A percentile compares a stretch with the other conserved stretches of the same genome.
phyloP scores from a whole-genome alignment of 2,329 filamentous ascomycete genomes.

The Cladosporium sphaerospermum region DNA sequence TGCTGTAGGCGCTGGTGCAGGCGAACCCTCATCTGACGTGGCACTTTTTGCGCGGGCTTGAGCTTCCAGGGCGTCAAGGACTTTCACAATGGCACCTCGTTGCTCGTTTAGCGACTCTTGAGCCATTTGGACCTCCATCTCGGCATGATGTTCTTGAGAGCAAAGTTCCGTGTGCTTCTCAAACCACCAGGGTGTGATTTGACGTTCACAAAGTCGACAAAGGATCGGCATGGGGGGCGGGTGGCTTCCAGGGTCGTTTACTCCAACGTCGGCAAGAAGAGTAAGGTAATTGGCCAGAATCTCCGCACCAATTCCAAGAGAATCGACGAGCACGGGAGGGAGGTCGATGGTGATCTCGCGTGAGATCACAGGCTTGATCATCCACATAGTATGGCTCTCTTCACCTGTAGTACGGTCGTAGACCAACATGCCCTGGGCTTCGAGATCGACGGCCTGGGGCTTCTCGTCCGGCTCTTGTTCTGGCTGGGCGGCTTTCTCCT shows the following conservation, averaged over 20 bases:
- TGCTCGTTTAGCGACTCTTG: constrained; percentile 91
- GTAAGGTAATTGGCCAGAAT: constrained; percentile 92
- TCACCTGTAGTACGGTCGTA: constrained; percentile 82
- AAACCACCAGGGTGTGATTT: constrained; percentile 99
- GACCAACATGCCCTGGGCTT: constrained; percentile 97
- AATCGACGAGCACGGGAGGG: constrained; percentile 81
- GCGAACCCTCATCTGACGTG: constrained; percentile 43
- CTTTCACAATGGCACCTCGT: constrained; percentile 87
- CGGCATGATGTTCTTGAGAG: constrained; percentile 88
- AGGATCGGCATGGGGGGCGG: constrained; percentile 78
- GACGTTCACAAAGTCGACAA: constrained; percentile 93
- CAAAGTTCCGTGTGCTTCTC: constrained; percentile 98
- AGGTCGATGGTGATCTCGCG: constrained; percentile 95
- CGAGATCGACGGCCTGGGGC: constrained; percentile 63
- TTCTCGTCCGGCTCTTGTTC: constrained; percentile 26
- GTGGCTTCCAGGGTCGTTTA: constrained; percentile 67
- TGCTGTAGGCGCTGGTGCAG: constrained; percentile 37
- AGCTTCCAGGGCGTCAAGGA: constrained; percentile 84
- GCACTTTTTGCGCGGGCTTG: constrained; percentile 57
- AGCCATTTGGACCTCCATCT: constrained; percentile 95
- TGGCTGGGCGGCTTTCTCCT: neutral
- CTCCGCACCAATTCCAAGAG: constrained; percentile 88
- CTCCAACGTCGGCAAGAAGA: constrained; percentile 73
- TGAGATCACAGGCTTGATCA: constrained; percentile 87
- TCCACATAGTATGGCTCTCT: constrained; percentile 98